phyloP scores from a whole-genome alignment of 2,329 filamentous ascomycete species.

The Orbilia javanica region DNA sequence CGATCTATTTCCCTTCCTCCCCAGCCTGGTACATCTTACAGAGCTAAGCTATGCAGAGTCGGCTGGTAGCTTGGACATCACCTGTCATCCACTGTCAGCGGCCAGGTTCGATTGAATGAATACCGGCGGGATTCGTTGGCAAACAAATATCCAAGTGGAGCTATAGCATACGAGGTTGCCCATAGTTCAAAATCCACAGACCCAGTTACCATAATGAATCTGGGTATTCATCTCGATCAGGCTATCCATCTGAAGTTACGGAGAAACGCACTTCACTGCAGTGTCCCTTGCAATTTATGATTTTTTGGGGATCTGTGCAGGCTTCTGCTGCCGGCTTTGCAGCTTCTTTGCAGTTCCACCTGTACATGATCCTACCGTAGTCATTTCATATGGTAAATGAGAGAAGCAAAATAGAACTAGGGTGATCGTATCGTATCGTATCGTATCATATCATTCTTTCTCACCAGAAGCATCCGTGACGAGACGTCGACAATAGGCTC shows the following conservation, averaged over 20 bases:
- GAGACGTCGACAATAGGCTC: conserved; percentile 45
- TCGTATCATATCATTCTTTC: conserved; percentile 12
- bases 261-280: conserved; percentile 27
- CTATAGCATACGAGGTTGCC: conserved; percentile 23
- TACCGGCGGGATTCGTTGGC: conserved; percentile 30
- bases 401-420: conserved; percentile 19
- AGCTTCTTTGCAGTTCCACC: conserved; percentile 25
- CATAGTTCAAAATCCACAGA: conserved; percentile 10
- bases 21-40: conserved; percentile 10
- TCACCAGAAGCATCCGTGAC: conserved; percentile 38
- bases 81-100: conserved; percentile 30
- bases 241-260: conserved; percentile 44
- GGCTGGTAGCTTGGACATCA: conserved; percentile 43
- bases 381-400: conserved; percentile 10
- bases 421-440: conserved; percentile 1
- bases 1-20: conserved; percentile 20
- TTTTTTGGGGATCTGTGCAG: conserved; percentile 36
- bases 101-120: conserved; percentile 7
- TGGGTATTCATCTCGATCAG: conserved; percentile 46
- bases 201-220: conserved; percentile 6
- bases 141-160: conserved; percentile 18
- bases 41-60: conserved; percentile 20
- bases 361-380: conserved; percentile 19
- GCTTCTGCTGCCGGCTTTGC: conserved; percentile 28
- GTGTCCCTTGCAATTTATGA: conserved; percentile 47